Conservation (phyloP, 352 stramenopile species). For the Pythium utonaiense region DNA sequence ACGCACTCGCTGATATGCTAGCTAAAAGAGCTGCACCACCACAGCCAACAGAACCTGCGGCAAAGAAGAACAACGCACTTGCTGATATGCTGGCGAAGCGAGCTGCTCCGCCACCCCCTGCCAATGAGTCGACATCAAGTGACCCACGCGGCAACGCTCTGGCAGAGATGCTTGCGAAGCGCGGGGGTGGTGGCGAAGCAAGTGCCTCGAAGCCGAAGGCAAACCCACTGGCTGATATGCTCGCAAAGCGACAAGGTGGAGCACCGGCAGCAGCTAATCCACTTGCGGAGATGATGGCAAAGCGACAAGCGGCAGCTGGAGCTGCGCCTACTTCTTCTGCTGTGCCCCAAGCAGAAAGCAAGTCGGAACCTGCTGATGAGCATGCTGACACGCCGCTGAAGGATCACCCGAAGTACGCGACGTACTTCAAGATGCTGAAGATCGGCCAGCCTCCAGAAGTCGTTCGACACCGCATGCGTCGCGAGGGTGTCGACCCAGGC, state of each 20-base stretch:
- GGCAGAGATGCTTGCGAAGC: not conserved
- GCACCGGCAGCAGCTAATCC: constrained; percentile 3
- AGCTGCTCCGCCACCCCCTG: not conserved
- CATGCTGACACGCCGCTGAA: constrained; percentile 41
- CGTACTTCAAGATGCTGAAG: constrained; percentile 85
- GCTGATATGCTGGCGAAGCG: not conserved
- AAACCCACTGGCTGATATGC: constrained; percentile 21
- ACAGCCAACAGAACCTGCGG: no score
- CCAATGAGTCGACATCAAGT: no score
- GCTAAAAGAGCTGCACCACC: constrained; percentile 21
- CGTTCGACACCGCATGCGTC: constrained; percentile 78
- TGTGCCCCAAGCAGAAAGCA: constrained; percentile 5
- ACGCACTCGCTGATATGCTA: constrained; percentile 38
- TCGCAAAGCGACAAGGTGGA: constrained; percentile 16
- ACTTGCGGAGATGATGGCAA: constrained; percentile 26
- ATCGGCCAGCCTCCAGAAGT: constrained; percentile 60
- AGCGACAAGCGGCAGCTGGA: constrained; percentile 16
- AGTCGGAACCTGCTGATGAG: constrained; percentile 11
- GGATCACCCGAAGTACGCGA: constrained; percentile 59
- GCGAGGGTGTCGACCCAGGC: constrained; percentile 52
- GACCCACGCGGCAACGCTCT: constrained; percentile 9
- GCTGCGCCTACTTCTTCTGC: not conserved
- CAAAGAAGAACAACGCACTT: not conserved
- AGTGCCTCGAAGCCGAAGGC: constrained; percentile 5
- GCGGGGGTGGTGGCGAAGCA: constrained; percentile 10